phyloP scores from a whole-genome alignment of 257 asterid genomes.

The Ophiorrhiza pumila region DNA sequence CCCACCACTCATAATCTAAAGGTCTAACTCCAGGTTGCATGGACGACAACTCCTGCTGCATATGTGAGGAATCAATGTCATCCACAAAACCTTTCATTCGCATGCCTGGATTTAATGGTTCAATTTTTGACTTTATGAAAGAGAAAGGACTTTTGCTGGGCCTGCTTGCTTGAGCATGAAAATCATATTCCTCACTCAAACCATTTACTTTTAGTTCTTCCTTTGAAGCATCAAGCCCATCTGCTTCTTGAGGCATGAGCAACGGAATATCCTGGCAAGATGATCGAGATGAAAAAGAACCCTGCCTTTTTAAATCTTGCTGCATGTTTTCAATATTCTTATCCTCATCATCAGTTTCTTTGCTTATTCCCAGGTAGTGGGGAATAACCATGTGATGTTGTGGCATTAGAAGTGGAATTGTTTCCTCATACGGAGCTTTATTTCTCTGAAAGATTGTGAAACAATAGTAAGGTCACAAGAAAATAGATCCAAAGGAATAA shows the following conservation, averaged over 20 bases:
- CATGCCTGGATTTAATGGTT: slow-evolving; percentile 60
- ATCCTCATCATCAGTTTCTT: slow-evolving; percentile 35
- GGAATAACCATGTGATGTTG: slow-evolving; percentile 99
- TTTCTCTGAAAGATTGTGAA: slow-evolving; percentile 61
- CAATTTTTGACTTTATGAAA: slow-evolving; percentile 64
- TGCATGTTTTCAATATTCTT: slow-evolving; percentile 27
- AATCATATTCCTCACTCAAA: slow-evolving; percentile 32
- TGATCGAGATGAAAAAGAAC: slow-evolving; percentile 56
- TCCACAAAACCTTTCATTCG: slow-evolving; percentile 93
- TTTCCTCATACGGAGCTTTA: slow-evolving; percentile 80
- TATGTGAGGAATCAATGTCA: slow-evolving; percentile 43
- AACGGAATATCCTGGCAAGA: slow-evolving; percentile 86
- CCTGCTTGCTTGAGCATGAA: slow-evolving; percentile 58
- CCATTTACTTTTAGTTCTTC: slow-evolving; percentile 51
- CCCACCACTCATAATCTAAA: slow-evolving; percentile 81
- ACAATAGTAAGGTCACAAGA: slow-evolving; percentile 24
- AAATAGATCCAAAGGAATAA: background rate
- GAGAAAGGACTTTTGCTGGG: slow-evolving; percentile 59
- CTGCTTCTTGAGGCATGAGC: slow-evolving; percentile 91
- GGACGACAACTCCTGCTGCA: slow-evolving; percentile 47
- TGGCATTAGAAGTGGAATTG: slow-evolving; percentile 94
- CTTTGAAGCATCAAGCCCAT: slow-evolving; percentile 42
- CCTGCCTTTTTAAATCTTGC: slow-evolving; percentile 41
- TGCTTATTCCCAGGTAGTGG: slow-evolving; percentile 73
- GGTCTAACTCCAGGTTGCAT: slow-evolving; percentile 42